Evolutionary conservation across 768 basidiomycete species (phyloP).

Genomic region (Stropharia rugosoannulata): DNA sequence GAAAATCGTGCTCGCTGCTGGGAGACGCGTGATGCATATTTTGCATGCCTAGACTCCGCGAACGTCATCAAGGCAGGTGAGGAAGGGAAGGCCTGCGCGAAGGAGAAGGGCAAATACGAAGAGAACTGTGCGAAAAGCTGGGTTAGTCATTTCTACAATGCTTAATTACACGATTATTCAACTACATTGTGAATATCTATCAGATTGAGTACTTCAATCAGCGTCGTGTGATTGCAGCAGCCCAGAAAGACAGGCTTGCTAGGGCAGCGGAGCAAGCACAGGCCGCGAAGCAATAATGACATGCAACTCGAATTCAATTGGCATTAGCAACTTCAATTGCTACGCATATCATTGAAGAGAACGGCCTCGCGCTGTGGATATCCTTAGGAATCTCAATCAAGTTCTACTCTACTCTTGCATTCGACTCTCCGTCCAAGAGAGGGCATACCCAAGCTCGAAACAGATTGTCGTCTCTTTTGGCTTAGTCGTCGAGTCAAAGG

Average conservation of each 20-base stretch:
- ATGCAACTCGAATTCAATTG: not conserved
- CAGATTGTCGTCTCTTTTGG: too few species aligned
- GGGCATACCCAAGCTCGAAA: too few species aligned
- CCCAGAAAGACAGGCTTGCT: constrained; percentile 71
- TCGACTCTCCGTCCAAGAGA: too few species aligned
- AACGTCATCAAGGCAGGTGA: constrained; percentile 70
- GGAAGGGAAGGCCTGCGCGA: constrained; percentile 63
- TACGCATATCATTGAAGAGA: too few species aligned
- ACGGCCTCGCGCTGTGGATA: too few species aligned
- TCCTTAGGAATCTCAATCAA: too few species aligned
- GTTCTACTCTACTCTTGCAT: too few species aligned
- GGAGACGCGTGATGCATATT: constrained; percentile 83
- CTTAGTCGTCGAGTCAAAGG: too few species aligned
- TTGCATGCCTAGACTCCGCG: constrained; percentile 73
- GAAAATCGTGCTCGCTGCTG: constrained; percentile 82
- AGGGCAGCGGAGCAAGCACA: constrained; percentile 37
- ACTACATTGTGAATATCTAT: not conserved
- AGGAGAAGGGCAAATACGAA: constrained; percentile 61
- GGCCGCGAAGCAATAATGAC: constrained; percentile 26
- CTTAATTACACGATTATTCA: not conserved
- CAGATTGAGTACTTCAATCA: constrained; percentile 97
- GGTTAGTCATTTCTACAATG: constrained; percentile 47
- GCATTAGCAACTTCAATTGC: too few species aligned
- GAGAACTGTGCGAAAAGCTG: constrained; percentile 84
- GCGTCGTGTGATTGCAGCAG: constrained; percentile 77